Conservation (phyloP, 495 filamentous ascomycete genomes). For the Bathelium albidoporum region DNA sequence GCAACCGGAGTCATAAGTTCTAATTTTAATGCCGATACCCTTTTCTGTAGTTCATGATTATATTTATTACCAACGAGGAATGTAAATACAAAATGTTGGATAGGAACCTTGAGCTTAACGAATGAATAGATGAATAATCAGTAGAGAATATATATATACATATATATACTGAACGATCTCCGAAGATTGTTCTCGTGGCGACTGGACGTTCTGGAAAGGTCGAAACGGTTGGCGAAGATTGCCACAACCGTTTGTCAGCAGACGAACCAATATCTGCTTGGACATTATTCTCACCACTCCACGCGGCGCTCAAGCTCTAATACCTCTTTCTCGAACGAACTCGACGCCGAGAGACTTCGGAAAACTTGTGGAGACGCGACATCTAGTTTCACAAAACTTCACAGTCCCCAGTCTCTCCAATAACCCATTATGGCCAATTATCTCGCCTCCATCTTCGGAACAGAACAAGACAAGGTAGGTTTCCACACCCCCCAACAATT, state of each 20-base stretch:
- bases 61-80: background rate
- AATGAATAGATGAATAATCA: too few relatives aligned
- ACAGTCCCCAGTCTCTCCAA: background rate
- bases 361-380: background rate
- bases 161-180: too few relatives aligned
- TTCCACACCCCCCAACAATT: background rate
- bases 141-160: too few relatives aligned
- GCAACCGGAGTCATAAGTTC: background rate
- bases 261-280: background rate
- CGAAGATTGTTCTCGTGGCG: background rate
- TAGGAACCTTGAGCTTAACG: too few relatives aligned
- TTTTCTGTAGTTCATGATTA: background rate
- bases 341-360: background rate
- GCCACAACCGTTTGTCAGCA: slow-evolving; percentile 3
- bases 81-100: background rate
- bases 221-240: background rate
- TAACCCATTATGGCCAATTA: slow-evolving; percentile 71
- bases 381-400: background rate
- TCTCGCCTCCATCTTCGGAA: slow-evolving; percentile 98
- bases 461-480: slow-evolving; percentile 87
- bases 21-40: background rate
- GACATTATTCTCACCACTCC: background rate
- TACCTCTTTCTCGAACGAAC: background rate
- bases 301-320: background rate
- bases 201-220: background rate